Percentiles rank a stretch among this genome's conserved stretches.
Conservation (phyloP, 1,284 basidiomycete species). For the Limonomyces culmigenus region DNA sequence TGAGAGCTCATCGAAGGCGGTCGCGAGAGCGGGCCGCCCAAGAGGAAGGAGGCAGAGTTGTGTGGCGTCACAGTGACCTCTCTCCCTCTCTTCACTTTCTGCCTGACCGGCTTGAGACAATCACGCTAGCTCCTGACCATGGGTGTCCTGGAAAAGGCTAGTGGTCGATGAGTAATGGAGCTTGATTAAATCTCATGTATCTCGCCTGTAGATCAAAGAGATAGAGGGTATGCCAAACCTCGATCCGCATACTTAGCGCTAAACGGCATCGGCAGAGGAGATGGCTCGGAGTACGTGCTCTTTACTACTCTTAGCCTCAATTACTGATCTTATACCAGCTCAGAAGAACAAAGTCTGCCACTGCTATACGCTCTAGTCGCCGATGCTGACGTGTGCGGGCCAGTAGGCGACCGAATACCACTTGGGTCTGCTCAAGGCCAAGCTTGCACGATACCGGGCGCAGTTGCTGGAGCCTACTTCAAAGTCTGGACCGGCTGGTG, state of each 20-base stretch:
- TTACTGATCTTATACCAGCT: constrained; percentile 26
- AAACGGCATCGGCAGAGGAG: constrained; percentile 50
- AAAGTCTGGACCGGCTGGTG: constrained; percentile 69
- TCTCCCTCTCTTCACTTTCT: too few species aligned
- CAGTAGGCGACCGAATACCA: constrained; percentile 84
- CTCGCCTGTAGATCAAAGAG: constrained; percentile 59
- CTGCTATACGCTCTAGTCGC: not conserved
- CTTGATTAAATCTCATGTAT: too few species aligned
- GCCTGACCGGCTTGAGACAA: too few species aligned
- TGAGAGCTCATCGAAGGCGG: too few species aligned
- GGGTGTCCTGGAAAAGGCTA: too few species aligned
- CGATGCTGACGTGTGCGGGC: constrained; percentile 4
- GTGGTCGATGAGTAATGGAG: too few species aligned
- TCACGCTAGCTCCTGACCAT: too few species aligned
- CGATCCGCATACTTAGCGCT: constrained; percentile 1
- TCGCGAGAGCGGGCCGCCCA: too few species aligned
- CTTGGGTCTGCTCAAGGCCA: constrained; percentile 77
- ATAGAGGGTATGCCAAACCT: constrained; percentile 65
- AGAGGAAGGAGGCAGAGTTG: too few species aligned
- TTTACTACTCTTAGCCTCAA: constrained; percentile 1
- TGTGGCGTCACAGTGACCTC: too few species aligned
- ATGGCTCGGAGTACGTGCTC: constrained; percentile 74
- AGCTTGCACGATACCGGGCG: constrained; percentile 81
- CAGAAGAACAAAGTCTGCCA: constrained; percentile 73
- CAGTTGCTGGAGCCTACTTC: constrained; percentile 76